Conservation (phyloP, 768 basidiomycete genomes). For the Collybia nuda region DNA sequence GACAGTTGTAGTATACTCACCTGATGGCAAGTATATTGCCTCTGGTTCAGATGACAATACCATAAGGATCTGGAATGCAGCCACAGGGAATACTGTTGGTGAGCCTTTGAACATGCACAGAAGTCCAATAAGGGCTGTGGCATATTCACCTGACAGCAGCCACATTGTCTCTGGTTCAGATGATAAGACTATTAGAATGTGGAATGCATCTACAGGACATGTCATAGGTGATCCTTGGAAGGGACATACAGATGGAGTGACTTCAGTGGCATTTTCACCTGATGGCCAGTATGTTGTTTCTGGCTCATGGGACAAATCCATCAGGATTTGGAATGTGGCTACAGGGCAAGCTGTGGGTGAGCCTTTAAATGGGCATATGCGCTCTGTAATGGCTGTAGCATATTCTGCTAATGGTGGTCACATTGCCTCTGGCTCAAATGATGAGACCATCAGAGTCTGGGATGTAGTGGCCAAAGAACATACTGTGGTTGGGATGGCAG, state of each 20-base stretch:
- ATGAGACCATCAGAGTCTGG: not conserved
- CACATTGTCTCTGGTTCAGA: not conserved
- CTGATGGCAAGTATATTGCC: not conserved
- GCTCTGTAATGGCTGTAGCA: not conserved
- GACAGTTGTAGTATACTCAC: not conserved
- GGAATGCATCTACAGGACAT: conserved; percentile 15
- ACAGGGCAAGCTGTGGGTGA: not conserved
- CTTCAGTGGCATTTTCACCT: conserved; percentile 19
- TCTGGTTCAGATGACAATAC: not conserved
- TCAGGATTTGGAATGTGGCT: not conserved
- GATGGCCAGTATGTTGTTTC: not conserved
- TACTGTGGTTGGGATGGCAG: too few species aligned
- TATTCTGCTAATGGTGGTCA: not conserved
- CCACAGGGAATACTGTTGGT: not conserved
- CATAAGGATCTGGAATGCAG: not conserved
- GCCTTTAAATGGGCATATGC: not conserved
- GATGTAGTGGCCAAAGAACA: too few species aligned
- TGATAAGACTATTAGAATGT: conserved; percentile 9
- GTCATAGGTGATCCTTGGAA: not conserved
- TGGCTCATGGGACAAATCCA: not conserved
- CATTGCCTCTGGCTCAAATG: not conserved
- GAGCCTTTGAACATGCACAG: not conserved
- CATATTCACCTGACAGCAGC: not conserved
- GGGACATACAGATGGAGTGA: conserved; percentile 8
- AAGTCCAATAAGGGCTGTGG: not conserved